Evolutionary conservation across 768 basidiomycete species (phyloP).

Genomic region (Termitomyces sp.): DNA sequence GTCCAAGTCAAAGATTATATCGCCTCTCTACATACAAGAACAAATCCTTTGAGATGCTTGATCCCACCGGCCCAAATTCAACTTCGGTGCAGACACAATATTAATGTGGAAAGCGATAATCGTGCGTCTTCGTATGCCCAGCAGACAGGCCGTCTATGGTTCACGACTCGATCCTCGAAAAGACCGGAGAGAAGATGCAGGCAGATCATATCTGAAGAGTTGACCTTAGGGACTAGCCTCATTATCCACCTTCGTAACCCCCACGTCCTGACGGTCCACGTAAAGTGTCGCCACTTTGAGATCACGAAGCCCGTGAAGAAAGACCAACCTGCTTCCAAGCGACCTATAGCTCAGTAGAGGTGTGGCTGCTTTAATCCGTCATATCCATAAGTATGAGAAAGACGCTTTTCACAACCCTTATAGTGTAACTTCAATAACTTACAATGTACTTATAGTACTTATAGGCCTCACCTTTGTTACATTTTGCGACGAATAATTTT

Average conservation of each 20-base stretch:
- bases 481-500: conserved; percentile 99
- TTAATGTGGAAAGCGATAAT: conserved; percentile 77
- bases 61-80: conserved; percentile 71
- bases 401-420: conserved; percentile 98
- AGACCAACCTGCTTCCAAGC: conserved; percentile 26
- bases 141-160: conserved; percentile 28
- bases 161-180: conserved; percentile 69
- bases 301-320: conserved; percentile 53
- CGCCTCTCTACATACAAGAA: conserved; percentile 68
- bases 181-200: conserved; percentile 95
- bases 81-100: conserved; percentile 70
- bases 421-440: conserved; percentile 62
- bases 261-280: conserved; percentile 89
- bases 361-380: conserved; percentile 93
- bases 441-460: conserved; percentile 70
- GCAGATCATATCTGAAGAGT: conserved; percentile 76
- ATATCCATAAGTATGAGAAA: conserved; percentile 83
- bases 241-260: conserved; percentile 95
- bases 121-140: conserved; percentile 72
- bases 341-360: conserved; percentile 82
- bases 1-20: conserved; percentile 75
- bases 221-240: conserved; percentile 91
- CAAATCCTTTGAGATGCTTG: conserved; percentile 81
- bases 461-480: conserved; percentile 68
- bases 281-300: conserved; percentile 98